Evolutionary conservation across 1,284 basidiomycete species (phyloP), one percentile per base, ranked within the genome.

Genomic region (Calocybe gambosa): DNA sequence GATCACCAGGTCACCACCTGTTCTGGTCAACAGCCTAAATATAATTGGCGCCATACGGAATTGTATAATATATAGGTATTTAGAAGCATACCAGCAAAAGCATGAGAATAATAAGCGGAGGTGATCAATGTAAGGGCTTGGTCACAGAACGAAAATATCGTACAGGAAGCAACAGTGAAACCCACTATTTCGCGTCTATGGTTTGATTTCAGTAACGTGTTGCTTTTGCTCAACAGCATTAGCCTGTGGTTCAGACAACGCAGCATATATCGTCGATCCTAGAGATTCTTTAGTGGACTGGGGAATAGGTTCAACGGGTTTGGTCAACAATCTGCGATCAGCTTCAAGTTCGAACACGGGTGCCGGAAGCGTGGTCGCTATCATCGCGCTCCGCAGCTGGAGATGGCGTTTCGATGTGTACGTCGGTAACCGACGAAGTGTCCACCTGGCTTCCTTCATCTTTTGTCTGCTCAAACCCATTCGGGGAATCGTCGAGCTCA

Each of bases 401-500:
- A 20, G 49, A 47, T 1, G 47, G 39, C n/a, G 43, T n/a, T 25
- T 51, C 51, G 19, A 49, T 43, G 23, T 47, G 43, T 15, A 41
- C 35, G 6, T 19, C 40, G 29, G 39, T 45, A 28, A 45, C 33
- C 3, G 47, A 50, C 1, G 47, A 47, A 33, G 6, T 28, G 12
- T 43, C 48, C 6, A 44, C 21, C 13, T 13, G 21, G 16, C 42
- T 36, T 13, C 45, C 19, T 18, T 39, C 33, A 10, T 45, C 43
- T 35, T 43, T 41, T 15, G 39, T 23, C 29, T 35, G 41, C 18
- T 46, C 51, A 37, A 50, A 43, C 16, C 42, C 40, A 29, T 45
- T 45, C 18, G 25, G 19, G 46, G 33, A 47, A 39, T 58, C 55
- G 42, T 62, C 63, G 5, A 53, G 55, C 46, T 66, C 70, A 34